Evolutionary conservation across 768 basidiomycete genomes (phyloP).

Genomic region (Collybia nuda): DNA sequence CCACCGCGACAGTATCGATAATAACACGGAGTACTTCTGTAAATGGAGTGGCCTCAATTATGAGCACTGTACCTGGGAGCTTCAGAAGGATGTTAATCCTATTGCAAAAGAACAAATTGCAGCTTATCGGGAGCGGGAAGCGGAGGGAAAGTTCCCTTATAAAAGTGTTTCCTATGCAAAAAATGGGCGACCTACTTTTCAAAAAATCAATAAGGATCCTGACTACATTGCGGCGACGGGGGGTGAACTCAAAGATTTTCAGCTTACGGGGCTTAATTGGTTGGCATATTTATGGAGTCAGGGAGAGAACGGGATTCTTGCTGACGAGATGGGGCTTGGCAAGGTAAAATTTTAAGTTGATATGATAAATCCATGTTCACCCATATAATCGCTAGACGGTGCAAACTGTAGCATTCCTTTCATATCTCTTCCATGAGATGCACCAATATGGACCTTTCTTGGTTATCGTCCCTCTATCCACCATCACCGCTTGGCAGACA

Average conservation of each 20-base stretch:
- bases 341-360: conserved; percentile 51
- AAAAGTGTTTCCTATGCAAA: conserved; percentile 72
- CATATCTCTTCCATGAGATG: conserved; percentile 90
- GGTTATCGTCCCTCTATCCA: conserved; percentile 96
- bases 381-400: conserved; percentile 62
- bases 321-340: conserved; percentile 99
- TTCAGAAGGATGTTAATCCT: conserved; percentile 71
- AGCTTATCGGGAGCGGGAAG: conserved; percentile 74
- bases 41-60: conserved; percentile 96
- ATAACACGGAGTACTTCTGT: conserved; percentile 85
- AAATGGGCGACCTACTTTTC: conserved; percentile 72
- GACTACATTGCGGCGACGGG: conserved; percentile 78
- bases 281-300: conserved; percentile 95
- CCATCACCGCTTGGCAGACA: conserved; percentile 96
- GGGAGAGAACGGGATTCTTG: conserved; percentile 94
- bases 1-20: conserved; percentile 62
- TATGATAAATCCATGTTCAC: conserved; percentile 4
- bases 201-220: conserved; percentile 85
- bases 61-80: conserved; percentile 96
- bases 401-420: conserved; percentile 93
- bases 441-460: conserved; percentile 96
- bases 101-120: conserved; percentile 80
- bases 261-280: conserved; percentile 98
- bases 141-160: conserved; percentile 80
- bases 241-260: conserved; percentile 94